Evolutionary conservation across 768 basidiomycete species (phyloP).

Genomic region (Holtermannia corniformis): DNA sequence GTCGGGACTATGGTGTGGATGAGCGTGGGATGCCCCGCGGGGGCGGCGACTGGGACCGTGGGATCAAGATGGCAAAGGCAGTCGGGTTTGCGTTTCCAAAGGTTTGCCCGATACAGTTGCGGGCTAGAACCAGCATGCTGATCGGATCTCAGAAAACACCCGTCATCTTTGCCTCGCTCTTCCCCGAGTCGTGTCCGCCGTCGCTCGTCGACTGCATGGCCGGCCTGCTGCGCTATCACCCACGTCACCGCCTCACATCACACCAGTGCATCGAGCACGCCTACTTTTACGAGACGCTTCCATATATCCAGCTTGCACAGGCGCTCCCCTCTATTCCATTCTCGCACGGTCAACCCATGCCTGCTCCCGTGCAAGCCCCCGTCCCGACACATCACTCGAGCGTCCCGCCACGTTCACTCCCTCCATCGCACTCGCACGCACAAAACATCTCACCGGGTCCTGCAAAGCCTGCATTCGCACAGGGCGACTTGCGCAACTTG

Average conservation of each 20-base stretch:
- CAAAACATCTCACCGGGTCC: conserved; percentile 21
- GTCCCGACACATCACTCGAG: conserved; percentile 12
- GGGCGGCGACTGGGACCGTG: conserved; percentile 78
- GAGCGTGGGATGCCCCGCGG: conserved; percentile 59
- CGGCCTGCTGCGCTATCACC: conserved; percentile 86
- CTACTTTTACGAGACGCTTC: conserved; percentile 67
- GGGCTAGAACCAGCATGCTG: neutral
- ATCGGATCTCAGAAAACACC: conserved; percentile 37
- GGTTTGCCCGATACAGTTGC: conserved; percentile 55
- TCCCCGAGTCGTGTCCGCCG: conserved; percentile 65
- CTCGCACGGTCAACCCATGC: conserved; percentile 31
- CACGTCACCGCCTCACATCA: conserved; percentile 73
- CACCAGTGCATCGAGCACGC: conserved; percentile 76
- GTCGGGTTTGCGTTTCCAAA: conserved; percentile 84
- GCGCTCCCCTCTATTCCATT: conserved; percentile 38
- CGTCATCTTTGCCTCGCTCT: conserved; percentile 51
- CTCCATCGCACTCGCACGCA: conserved; percentile 31
- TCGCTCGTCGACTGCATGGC: conserved; percentile 84
- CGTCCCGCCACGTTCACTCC: conserved; percentile 22
- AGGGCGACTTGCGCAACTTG: conserved; percentile 33
- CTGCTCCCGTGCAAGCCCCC: neutral
- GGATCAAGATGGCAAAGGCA: conserved; percentile 74
- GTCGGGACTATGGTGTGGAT: conserved; percentile 70
- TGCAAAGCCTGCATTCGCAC: conserved; percentile 30
- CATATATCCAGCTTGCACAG: conserved; percentile 39